Base-by-base conservation (phyloP, 306 rosid species). In the Castanea mollissima region DNA sequence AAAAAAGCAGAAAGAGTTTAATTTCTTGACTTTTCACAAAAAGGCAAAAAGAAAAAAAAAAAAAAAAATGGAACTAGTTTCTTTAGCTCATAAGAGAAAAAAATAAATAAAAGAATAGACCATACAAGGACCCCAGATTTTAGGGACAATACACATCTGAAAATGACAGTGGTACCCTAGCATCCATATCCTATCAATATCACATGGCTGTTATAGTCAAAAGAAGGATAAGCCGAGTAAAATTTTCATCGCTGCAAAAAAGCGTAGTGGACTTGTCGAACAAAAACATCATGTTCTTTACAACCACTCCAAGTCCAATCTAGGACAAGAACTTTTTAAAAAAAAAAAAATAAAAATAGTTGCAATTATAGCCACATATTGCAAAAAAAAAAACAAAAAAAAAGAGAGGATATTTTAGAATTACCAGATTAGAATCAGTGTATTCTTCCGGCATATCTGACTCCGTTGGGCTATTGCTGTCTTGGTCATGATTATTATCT, bases 341-440 rank as follows among this genome's bases (percentile, higher is more conserved):
- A n/a, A n/a, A n/a, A n/a, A n/a, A n/a, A n/a, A n/a, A n/a, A n/a
- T 27, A 60, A 49, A 49, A 49, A 49, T 13, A 5, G 25, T 23
- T 21, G 59, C 23, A 72, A 85, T 79, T 46, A 74, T 76, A 41
- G 56, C 89, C 91, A 85, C 89, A 85, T 58, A 72, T 65, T 74
- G 62, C 7, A 55, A 10, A 29, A 72, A 8, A 21, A 84, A 84
- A 34, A 34, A 38, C 2, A 38, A 41, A 41, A 2, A 38, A 41
- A 7, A 7, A 7, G 0, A 27, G 2, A 27, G 2, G 46, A 41
- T 75, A 46, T 71, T 71, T 7, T 73, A 27, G 57, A 49, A 49
- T 82, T 89, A 94, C 98, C 96, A 38, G 73, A 12, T 83, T 82
- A 32, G 87, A 84, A 55, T 82, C 69, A 67, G 74, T 71, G 16